Conservation (phyloP, 306 rosid genomes). For the Lablab purpureus region DNA sequence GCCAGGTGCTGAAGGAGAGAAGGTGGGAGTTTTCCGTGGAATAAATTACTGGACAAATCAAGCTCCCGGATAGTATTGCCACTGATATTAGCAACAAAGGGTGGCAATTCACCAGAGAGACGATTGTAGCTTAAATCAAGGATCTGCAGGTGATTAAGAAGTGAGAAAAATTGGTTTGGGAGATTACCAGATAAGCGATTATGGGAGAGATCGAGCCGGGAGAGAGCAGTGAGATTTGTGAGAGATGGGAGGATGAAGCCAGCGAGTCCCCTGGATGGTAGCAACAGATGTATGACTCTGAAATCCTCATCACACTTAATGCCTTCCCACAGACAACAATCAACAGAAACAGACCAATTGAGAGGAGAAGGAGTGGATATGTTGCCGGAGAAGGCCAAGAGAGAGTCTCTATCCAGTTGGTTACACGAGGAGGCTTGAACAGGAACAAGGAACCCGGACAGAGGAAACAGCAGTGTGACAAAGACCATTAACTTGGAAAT, state of each 20-base stretch:
- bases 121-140: conserved; percentile 66
- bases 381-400: conserved; percentile 49
- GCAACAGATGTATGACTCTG: conserved; percentile 53
- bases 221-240: conserved; percentile 56
- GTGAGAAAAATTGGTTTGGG: conserved; percentile 50
- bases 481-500: conserved; percentile 26
- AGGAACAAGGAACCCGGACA: conserved; percentile 40
- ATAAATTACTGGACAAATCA: conserved; percentile 73
- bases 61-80: conserved; percentile 40
- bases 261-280: conserved; percentile 59
- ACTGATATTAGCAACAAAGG: not conserved
- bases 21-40: conserved; percentile 63
- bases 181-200: conserved; percentile 60
- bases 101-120: conserved; percentile 55
- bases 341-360: conserved; percentile 65
- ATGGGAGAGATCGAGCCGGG: conserved; percentile 67
- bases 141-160: conserved; percentile 50
- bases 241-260: conserved; percentile 55
- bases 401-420: conserved; percentile 58
- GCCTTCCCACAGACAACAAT: conserved; percentile 86
- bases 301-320: conserved; percentile 47
- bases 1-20: conserved; percentile 52
- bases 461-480: not conserved
- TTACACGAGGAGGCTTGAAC: conserved; percentile 52
- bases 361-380: conserved; percentile 50